phyloP scores from a whole-genome alignment of 371 early-diverging fungal genomes.

The Batkoa obscura region DNA sequence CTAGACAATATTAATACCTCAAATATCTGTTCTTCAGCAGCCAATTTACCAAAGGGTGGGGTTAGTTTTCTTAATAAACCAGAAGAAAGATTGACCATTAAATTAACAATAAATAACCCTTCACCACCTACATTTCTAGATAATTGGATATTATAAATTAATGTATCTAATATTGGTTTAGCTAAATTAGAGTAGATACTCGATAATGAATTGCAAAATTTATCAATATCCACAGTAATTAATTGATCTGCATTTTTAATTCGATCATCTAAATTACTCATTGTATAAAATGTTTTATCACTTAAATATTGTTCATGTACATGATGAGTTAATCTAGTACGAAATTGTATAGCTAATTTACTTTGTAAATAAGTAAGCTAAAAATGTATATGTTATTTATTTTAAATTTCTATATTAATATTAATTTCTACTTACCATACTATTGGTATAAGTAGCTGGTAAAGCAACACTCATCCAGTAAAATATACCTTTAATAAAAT shows the following conservation, averaged over 20 bases:
- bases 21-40: conserved; percentile 56
- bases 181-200: conserved; percentile 66
- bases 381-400: too few relatives aligned
- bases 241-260: conserved; percentile 78
- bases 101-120: conserved; percentile 39
- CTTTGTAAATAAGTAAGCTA: conserved; percentile 62
- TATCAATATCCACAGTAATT: conserved; percentile 72
- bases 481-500: conserved; percentile 56
- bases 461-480: conserved; percentile 86
- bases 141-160: conserved; percentile 71
- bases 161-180: conserved; percentile 71
- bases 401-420: neutral
- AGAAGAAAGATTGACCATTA: conserved; percentile 53
- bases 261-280: conserved; percentile 63
- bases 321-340: conserved; percentile 62
- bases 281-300: conserved; percentile 70
- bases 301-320: conserved; percentile 67
- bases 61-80: conserved; percentile 52
- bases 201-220: conserved; percentile 57
- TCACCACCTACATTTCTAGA: conserved; percentile 55
- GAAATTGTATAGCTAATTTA: conserved; percentile 66
- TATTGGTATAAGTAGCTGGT: conserved; percentile 91
- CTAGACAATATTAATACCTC: conserved; percentile 9
- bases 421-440: conserved; percentile 36
- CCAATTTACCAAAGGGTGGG: conserved; percentile 76